Conservation (phyloP, 192 early-diverging fungal genomes). For the Phycomyces blakesleeanus region DNA sequence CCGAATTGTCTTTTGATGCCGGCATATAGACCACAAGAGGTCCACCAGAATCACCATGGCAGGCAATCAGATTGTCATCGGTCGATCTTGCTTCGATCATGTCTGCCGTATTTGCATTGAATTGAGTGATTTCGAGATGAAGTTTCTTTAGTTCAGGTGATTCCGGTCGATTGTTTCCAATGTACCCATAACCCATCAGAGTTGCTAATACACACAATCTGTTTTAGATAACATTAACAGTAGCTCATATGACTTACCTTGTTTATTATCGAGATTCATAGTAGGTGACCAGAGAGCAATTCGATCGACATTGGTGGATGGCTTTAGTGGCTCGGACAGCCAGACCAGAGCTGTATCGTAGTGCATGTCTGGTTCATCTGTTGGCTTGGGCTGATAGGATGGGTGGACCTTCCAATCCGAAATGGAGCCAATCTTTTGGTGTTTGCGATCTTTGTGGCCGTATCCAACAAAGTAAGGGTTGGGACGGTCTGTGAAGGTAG, state of each 20-base stretch:
- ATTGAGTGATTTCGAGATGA: conserved; percentile 18
- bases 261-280: background rate
- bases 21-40: conserved; percentile 16
- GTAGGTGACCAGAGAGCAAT: conserved; percentile 15
- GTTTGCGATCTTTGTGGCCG: conserved; percentile 8
- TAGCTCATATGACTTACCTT: no score
- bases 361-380: conserved; percentile 13
- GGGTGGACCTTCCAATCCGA: conserved; percentile 29
- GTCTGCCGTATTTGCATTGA: background rate
- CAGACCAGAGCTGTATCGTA: conserved; percentile 30
- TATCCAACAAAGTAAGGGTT: conserved; percentile 32
- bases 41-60: conserved; percentile 33
- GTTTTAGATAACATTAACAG: no score
- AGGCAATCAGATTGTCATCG: conserved; percentile 11
- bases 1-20: background rate
- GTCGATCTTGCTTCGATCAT: conserved; percentile 17
- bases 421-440: conserved; percentile 13
- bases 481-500: background rate
- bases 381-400: background rate
- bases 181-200: conserved; percentile 26
- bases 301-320: conserved; percentile 9
- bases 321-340: conserved; percentile 10
- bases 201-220: conserved; percentile 12
- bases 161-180: conserved; percentile 4
- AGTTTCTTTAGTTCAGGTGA: conserved; percentile 16